These are phyloP conservation scores for Nakazawaea populi DNA, from an alignment of 805 yeast species.

Conservation along the genomic window DNA sequence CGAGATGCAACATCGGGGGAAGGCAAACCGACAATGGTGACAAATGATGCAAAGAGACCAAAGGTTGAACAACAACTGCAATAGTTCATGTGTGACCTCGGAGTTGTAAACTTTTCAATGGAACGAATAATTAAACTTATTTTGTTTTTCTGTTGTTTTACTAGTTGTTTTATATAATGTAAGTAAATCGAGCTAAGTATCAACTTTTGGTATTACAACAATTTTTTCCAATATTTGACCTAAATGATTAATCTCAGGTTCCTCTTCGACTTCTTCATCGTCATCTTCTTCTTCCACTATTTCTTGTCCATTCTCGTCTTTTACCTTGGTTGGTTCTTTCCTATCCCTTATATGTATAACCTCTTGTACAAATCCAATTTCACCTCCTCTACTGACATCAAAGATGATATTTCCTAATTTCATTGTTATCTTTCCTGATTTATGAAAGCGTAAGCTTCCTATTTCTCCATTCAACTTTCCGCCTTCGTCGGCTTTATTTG, in stretches of 20 bases:
- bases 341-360: conserved; percentile 29
- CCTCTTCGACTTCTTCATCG: conserved; percentile 28
- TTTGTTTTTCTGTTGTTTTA: too few species aligned
- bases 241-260: conserved; percentile 37
- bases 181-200: neutral
- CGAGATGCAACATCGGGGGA: conserved; percentile 9
- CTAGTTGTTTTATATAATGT: too few species aligned
- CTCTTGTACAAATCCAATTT: conserved; percentile 67
- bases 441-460: conserved; percentile 72
- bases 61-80: conserved; percentile 14
- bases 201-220: conserved; percentile 50
- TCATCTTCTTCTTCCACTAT: conserved; percentile 41
- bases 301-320: neutral
- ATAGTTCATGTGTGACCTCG: too few species aligned
- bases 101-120: too few species aligned
- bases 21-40: neutral
- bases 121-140: too few species aligned
- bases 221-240: conserved; percentile 54
- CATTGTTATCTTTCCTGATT: conserved; percentile 77
- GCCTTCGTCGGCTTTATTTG: neutral
- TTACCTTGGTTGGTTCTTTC: conserved; percentile 21
- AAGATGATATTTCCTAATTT: conserved; percentile 63
- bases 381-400: conserved; percentile 70
- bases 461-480: conserved; percentile 44
- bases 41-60: conserved; percentile 15